A percentile compares a stretch with the other conserved stretches of the same genome.
Evolutionary conservation across 768 basidiomycete genomes (phyloP).

Genomic region (button mushroom (Agaricus bisporus)): DNA sequence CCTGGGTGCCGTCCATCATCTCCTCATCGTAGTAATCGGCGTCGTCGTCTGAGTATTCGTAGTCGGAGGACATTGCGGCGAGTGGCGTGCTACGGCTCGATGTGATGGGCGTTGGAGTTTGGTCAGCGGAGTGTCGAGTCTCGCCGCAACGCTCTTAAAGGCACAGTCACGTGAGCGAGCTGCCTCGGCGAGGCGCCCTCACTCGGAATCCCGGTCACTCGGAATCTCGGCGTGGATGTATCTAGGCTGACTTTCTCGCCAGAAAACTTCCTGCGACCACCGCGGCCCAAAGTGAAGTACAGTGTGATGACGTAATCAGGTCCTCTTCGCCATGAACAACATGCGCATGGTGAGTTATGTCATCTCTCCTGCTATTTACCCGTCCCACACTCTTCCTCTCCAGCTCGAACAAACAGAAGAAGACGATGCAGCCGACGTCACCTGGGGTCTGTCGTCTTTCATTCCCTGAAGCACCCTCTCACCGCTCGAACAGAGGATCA

Average conservation of each 20-base stretch:
- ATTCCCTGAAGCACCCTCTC: constrained; percentile 5
- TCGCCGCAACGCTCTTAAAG: constrained; percentile 1
- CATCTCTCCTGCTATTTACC: background rate
- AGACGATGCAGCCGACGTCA: constrained; percentile 72
- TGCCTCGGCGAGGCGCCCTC: too few species aligned
- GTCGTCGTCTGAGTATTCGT: constrained; percentile 67
- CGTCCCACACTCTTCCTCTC: constrained; percentile 1
- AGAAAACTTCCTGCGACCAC: too few species aligned
- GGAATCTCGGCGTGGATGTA: too few species aligned
- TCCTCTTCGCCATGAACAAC: constrained; percentile 3
- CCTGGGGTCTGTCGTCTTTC: constrained; percentile 57
- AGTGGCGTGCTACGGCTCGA: constrained; percentile 17
- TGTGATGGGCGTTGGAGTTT: constrained; percentile 13
- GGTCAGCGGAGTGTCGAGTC: background rate
- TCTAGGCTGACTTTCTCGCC: too few species aligned
- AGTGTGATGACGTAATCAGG: constrained; percentile 8
- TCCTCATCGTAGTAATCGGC: constrained; percentile 65
- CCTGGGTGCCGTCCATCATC: constrained; percentile 61
- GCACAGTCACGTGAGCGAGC: constrained; percentile 8
- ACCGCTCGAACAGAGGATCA: constrained; percentile 58
- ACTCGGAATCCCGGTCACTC: too few species aligned
- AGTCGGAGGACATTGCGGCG: constrained; percentile 49
- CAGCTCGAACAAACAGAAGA: constrained; percentile 77
- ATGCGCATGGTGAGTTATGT: constrained; percentile 10
- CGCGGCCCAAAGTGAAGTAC: too few species aligned